Base-by-base conservation (phyloP, 2,329 filamentous ascomycete genomes). In the Xylariomycetidae sp. region DNA sequence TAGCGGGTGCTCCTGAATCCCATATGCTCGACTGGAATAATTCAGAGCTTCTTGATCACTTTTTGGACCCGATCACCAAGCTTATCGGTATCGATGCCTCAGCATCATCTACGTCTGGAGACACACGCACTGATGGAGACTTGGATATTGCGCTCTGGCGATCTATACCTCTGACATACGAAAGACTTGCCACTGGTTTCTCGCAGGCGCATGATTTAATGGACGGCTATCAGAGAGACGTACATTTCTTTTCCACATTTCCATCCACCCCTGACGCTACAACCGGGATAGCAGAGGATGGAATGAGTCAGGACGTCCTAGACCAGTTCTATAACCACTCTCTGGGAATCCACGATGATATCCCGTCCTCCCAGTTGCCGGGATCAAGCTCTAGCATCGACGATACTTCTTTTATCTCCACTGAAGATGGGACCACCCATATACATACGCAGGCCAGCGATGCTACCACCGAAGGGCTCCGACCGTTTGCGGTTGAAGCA, bases 261-360 rank as follows among this genome's bases (percentile, higher is more conserved):
- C 58, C 64, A 17, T 45, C 66, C 10, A 65, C 65, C 5, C 46
- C 57, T 19, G 47, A 51, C 8, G 41, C 46, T 9, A 25, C 36
- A n/a, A 46, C 46, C 7, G 41, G 39, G 16, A 40, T 50, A 1
- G 39, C 47, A 15, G 44, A 50, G 13, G 57, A 61, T 30, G 64
- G 65, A 7, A 55, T 53, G 3, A 56, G 41, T 31, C 43, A 57
- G 17, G 53, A 63, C 13, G 42, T 67, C 0, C 58, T 81, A 4
- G 72, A 75, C 4, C 72, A 80, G 36, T 94, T 92, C 56, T 85
- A 87, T 48, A 77, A 92, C 43, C 78, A 90, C 49, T 92, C 87
- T 0, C 71, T 94, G 30, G 74, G 79, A 2, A 63, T 82, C 11
- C 78, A 94, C 53, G 72, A 85, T 42, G 74, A 78, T 11, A 58